phyloP scores from a whole-genome alignment of 2,329 filamentous ascomycete genomes.

The Sporothrix euskadiensis region DNA sequence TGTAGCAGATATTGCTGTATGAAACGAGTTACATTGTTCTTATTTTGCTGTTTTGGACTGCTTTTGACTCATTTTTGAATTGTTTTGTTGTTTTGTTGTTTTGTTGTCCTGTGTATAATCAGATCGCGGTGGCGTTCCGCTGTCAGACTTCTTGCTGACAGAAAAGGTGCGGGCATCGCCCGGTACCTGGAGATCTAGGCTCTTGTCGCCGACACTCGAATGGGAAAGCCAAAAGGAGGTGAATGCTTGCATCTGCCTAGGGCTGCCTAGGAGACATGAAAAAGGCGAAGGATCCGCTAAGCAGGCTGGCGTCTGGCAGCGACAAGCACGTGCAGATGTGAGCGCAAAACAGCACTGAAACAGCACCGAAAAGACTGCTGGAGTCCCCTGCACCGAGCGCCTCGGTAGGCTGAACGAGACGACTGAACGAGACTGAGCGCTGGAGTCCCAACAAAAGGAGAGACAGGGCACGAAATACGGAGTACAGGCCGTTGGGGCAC shows the following conservation, averaged over 20 bases:
- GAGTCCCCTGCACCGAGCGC: background rate
- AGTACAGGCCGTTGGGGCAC: background rate
- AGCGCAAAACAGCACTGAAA: background rate
- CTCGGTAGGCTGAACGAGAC: conserved; percentile 19
- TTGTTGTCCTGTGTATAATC: background rate
- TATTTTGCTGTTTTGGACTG: no score
- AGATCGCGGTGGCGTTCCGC: background rate
- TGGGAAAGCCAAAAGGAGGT: background rate
- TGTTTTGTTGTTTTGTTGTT: background rate
- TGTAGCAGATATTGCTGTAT: no score
- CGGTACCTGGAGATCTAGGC: background rate
- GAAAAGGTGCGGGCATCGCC: background rate
- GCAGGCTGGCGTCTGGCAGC: background rate
- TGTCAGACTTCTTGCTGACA: background rate
- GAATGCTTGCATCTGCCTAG: background rate
- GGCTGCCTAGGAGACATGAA: background rate
- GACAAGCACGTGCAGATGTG: background rate
- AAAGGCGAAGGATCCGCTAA: background rate
- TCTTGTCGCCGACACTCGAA: background rate
- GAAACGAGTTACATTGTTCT: no score
- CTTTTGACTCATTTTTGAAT: no score
- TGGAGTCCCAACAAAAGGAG: background rate
- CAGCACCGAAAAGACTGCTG: background rate
- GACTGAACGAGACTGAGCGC: background rate
- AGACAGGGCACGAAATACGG: background rate